These are phyloP conservation scores for Entonaema liquescens DNA, from an alignment of 495 filamentous ascomycete species.

Conservation along the genomic window DNA sequence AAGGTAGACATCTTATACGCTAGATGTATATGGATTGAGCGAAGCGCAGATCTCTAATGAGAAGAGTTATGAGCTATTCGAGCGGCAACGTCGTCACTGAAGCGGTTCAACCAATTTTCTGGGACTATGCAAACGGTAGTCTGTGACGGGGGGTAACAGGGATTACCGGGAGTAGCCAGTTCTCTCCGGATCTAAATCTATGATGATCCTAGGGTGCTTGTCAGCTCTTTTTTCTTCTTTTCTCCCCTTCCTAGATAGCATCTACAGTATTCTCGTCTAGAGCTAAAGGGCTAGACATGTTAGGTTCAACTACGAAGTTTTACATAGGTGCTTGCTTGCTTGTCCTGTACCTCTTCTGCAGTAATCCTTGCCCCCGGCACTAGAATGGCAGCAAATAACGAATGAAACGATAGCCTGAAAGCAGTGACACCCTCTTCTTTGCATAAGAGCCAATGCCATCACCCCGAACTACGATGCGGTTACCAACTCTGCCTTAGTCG, in stretches of 20 bases:
- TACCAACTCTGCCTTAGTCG: slow-evolving; percentile 21
- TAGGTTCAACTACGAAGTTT: slow-evolving; percentile 12
- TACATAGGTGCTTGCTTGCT: slow-evolving; percentile 31
- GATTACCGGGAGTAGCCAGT: slow-evolving; percentile 31
- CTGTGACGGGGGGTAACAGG: slow-evolving; percentile 25
- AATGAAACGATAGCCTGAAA: slow-evolving; percentile 39
- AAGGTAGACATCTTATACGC: slow-evolving; percentile 8
- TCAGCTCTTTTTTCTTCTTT: slow-evolving; percentile 31
- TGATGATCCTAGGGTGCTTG: not conserved
- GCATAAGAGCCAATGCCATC: slow-evolving; percentile 30
- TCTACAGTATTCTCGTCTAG: slow-evolving; percentile 18
- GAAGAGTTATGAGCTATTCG: slow-evolving; percentile 24
- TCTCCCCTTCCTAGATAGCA: slow-evolving; percentile 31
- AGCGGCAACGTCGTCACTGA: slow-evolving; percentile 29
- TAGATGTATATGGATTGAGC: slow-evolving; percentile 6
- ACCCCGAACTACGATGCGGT: not conserved
- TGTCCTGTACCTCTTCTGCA: slow-evolving; percentile 31
- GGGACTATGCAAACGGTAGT: slow-evolving; percentile 38
- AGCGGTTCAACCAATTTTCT: slow-evolving; percentile 40
- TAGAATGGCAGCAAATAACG: slow-evolving; percentile 40
- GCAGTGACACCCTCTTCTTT: slow-evolving; percentile 31
- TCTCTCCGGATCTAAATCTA: slow-evolving; percentile 21
- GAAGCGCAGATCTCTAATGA: slow-evolving; percentile 16
- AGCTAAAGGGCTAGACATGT: not conserved
- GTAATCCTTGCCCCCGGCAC: slow-evolving; percentile 37